Evolutionary conservation across 345 rosid species (phyloP).

Genomic region (Erysimum cheiranthoides): DNA sequence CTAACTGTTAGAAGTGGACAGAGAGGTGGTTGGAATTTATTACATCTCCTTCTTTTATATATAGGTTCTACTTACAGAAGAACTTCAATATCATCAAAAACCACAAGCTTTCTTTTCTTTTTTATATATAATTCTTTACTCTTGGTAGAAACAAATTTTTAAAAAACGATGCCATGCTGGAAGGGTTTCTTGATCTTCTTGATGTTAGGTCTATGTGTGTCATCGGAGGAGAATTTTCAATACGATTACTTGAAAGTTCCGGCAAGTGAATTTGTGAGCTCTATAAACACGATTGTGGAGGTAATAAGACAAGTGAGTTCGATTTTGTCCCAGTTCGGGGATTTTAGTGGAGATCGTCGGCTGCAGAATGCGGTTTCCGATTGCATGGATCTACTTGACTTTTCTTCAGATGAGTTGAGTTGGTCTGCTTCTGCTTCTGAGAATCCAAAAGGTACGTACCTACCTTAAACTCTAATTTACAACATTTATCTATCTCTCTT

Average conservation of each 20-base stretch:
- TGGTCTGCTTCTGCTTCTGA: slow-evolving; percentile 75
- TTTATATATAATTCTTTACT: slow-evolving; percentile 2
- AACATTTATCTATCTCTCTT: neutral
- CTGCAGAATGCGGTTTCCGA: slow-evolving; percentile 62
- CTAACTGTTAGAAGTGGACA: slow-evolving; percentile 43
- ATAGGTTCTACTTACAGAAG: slow-evolving; percentile 31
- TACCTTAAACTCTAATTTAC: neutral
- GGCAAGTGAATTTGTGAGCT: slow-evolving; percentile 50
- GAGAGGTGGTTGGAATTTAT: slow-evolving; percentile 45
- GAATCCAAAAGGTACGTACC: slow-evolving; percentile 65
- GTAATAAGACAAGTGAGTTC: slow-evolving; percentile 52
- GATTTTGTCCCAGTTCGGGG: slow-evolving; percentile 49
- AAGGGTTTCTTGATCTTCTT: slow-evolving; percentile 37
- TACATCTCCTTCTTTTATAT: slow-evolving; percentile 36
- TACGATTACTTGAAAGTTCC: slow-evolving; percentile 58
- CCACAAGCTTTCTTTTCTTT: neutral
- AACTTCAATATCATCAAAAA: slow-evolving; percentile 30
- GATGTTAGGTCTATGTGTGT: slow-evolving; percentile 33
- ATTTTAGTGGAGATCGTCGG: slow-evolving; percentile 54
- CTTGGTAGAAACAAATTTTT: too few species aligned
- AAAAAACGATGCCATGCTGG: slow-evolving; percentile 4
- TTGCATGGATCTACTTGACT: slow-evolving; percentile 71
- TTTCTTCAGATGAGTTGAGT: slow-evolving; percentile 62
- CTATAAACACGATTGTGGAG: slow-evolving; percentile 48
- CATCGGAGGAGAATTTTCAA: slow-evolving; percentile 30